Evolutionary conservation across 371 early-diverging fungal genomes (phyloP), one percentile per base, ranked within the genome.

Genomic region (Coemansia sp.): DNA sequence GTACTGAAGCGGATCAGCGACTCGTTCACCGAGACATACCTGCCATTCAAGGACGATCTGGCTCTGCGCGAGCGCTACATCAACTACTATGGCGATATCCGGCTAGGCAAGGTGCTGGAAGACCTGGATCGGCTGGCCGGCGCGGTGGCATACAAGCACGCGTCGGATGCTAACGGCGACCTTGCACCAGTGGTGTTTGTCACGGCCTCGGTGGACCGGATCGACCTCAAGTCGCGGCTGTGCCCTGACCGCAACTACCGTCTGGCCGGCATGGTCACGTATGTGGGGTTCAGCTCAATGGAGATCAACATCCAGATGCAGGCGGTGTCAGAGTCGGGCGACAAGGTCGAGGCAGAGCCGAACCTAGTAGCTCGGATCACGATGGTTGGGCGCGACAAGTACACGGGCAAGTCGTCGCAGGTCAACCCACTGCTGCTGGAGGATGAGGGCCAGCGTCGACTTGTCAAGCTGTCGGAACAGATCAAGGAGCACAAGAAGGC

Each of bases 231-330:
- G 47, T 67, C 84, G 38, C 81, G 81, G 6, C 80, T 92, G 36
- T 82, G 85, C 5, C 76, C 82, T 8, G 83, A 89, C 60, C 55
- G 79, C 41, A 90, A 94, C 66, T 83, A 92, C 55, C 86, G 87
- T 20, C 68, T 96, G 11, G 81, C 82, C 39, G 97, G 95, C 1
- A 84, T 86, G 48, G 92, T 94, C 16, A 84, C 87, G 10, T 90
- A 87, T 69, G 95, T 93, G 1, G 97, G 97, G 14, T 83, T 71
- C 49, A 92, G 92, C 62, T 93, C 93, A 3, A 91, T 97, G 92
- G 97, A 97, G 75, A 86, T 95, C 14, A 84, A 87, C 40, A 83
- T 95, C 67, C 84, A 83, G 72, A 83, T 94, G 61, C 91, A 92
- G 43, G 80, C 74, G 4, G 69, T 82, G 40, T 50, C 71, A 16